These are phyloP conservation scores for Pulicaria dysenterica DNA, from an alignment of 129 eudicot species.

Conservation along the genomic window DNA sequence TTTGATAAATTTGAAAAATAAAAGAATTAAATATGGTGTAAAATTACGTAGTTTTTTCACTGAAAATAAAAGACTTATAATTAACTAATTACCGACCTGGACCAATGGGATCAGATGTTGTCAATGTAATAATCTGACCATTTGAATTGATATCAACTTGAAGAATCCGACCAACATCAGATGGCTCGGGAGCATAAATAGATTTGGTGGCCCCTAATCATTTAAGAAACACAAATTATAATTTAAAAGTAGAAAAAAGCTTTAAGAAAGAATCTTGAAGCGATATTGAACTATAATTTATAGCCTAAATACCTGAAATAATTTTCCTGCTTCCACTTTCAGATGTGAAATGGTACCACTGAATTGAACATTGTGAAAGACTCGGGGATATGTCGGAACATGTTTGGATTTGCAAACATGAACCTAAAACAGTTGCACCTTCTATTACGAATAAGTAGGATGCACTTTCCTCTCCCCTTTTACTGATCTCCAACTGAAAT, in stretches of 20 bases:
- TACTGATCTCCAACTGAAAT: conserved; percentile 80
- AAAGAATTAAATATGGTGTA: too few species aligned
- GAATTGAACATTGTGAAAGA: conserved; percentile 75
- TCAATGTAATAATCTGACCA: conserved; percentile 49
- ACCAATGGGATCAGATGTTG: conserved; percentile 82
- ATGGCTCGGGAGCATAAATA: conserved; percentile 95
- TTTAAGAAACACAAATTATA: background rate
- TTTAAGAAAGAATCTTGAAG: too few species aligned
- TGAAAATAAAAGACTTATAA: too few species aligned
- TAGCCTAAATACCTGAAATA: conserved; percentile 67
- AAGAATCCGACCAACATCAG: conserved; percentile 79
- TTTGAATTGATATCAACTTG: conserved; percentile 64
- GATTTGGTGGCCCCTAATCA: conserved; percentile 83
- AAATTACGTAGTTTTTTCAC: too few species aligned
- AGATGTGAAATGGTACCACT: conserved; percentile 79
- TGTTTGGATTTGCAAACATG: conserved; percentile 64
- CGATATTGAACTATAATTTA: background rate
- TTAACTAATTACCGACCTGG: conserved; percentile 56
- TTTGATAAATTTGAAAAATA: too few species aligned
- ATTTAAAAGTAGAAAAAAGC: too few species aligned
- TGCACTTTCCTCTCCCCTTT: conserved; percentile 57
- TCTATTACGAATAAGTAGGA: conserved; percentile 67
- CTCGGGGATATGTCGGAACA: conserved; percentile 60
- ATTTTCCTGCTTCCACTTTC: conserved; percentile 75
- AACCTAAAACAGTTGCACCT: conserved; percentile 85